Conservation (phyloP, 2,329 filamentous ascomycete species). For the Penicillium decumbens region DNA sequence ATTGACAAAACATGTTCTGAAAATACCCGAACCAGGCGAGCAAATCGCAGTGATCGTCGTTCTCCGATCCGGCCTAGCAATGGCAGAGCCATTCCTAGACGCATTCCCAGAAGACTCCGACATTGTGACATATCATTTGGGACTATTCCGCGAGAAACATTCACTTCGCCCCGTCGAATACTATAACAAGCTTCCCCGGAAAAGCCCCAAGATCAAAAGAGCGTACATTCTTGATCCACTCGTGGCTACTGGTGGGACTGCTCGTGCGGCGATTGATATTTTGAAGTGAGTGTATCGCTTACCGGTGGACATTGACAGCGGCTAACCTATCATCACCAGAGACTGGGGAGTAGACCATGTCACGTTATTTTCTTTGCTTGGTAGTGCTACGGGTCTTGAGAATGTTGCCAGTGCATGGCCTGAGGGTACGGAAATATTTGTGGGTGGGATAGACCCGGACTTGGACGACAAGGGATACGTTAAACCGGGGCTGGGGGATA, state of each 20-base stretch:
- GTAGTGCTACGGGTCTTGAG: slow-evolving; percentile 18
- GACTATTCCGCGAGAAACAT: slow-evolving; percentile 26
- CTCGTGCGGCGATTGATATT: slow-evolving; percentile 24
- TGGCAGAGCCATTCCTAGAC: slow-evolving; percentile 37
- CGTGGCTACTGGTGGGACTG: slow-evolving; percentile 28
- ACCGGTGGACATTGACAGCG: neutral
- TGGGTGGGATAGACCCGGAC: slow-evolving; percentile 23
- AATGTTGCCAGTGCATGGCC: slow-evolving; percentile 24
- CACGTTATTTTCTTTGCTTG: slow-evolving; percentile 26
- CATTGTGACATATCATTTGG: slow-evolving; percentile 27
- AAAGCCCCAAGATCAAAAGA: slow-evolving; percentile 21
- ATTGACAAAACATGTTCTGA: slow-evolving; percentile 21
- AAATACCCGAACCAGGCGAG: slow-evolving; percentile 10
- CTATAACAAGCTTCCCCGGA: slow-evolving; percentile 29
- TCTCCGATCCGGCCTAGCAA: slow-evolving; percentile 36
- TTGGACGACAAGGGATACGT: slow-evolving; percentile 27
- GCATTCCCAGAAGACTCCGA: slow-evolving; percentile 21
- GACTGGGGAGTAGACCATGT: slow-evolving; percentile 28
- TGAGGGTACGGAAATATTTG: slow-evolving; percentile 24
- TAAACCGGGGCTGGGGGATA: slow-evolving; percentile 27
- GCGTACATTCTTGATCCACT: slow-evolving; percentile 28
- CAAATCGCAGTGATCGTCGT: slow-evolving; percentile 29
- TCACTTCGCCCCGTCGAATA: slow-evolving; percentile 29
- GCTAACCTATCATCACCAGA: slow-evolving; percentile 7
- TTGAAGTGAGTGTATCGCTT: slow-evolving; percentile 18